These are phyloP conservation scores for Galeopsis tetrahit DNA, from an alignment of 257 asterid species.

Conservation along the genomic window DNA sequence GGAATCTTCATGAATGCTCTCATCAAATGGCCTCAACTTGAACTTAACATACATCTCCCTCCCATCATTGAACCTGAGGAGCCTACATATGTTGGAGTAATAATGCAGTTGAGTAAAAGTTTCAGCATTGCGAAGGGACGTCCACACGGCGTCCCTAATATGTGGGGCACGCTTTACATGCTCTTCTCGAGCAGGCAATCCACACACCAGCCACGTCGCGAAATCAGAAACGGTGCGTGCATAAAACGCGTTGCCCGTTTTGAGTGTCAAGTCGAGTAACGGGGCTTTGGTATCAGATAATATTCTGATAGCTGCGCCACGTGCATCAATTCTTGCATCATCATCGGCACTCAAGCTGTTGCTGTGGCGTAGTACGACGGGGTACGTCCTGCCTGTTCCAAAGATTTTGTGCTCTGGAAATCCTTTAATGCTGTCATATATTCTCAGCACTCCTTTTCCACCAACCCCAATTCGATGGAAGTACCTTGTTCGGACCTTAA, in stretches of 20 bases:
- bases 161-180: constrained; percentile 74
- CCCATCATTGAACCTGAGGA: constrained; percentile 72
- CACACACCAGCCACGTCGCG: constrained; percentile 85
- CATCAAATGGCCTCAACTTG: constrained; percentile 73
- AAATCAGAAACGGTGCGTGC: constrained; percentile 82
- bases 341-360: constrained; percentile 86
- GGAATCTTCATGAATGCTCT: constrained; percentile 53
- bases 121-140: constrained; percentile 66
- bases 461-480: constrained; percentile 77
- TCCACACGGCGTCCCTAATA: constrained; percentile 85
- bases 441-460: constrained; percentile 62
- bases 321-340: constrained; percentile 81
- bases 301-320: constrained; percentile 78
- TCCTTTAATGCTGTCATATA: constrained; percentile 60
- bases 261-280: constrained; percentile 71
- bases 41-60: constrained; percentile 82
- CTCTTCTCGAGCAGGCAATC: constrained; percentile 77
- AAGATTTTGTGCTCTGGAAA: constrained; percentile 69
- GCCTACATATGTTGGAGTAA: constrained; percentile 83
- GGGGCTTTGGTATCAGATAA: constrained; percentile 44
- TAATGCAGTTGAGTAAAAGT: constrained; percentile 67
- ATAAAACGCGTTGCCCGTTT: constrained; percentile 81
- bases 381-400: constrained; percentile 54
- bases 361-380: constrained; percentile 76
- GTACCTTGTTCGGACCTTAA: constrained; percentile 71